Base-by-base conservation (phyloP, 495 filamentous ascomycete species). In the Hypoxylon cercidicola region DNA sequence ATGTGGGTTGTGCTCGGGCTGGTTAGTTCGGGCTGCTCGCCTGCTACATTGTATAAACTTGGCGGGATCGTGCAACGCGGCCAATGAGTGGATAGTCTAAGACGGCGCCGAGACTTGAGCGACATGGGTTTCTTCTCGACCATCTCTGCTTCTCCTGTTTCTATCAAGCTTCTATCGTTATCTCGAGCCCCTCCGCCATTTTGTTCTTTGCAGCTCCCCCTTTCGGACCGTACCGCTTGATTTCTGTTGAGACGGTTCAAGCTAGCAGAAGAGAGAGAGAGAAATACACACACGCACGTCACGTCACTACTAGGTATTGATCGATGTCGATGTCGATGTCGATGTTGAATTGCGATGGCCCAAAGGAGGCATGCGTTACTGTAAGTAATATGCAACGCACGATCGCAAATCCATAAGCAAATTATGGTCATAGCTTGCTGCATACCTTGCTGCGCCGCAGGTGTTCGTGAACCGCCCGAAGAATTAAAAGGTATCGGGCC, bases 131-230 rank as follows among this genome's bases (percentile, higher is more conserved):
- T 47, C 41, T 47, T 30, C 46, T 49, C 54, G 32, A 68, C 51
- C 55, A 13, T 58, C 19, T 68, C 50, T 48, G 13, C 35, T 54
- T 66, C 62, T 66, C 20, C 16, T 50, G 63, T 63, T 72, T 72
- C 70, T 44, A 68, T 65, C 53, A 41, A 68, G 60, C 70, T 72
- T 72, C 70, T 62, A 72, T 68, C 67, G 70, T 70, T 70, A 72
- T 72, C 67, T 70, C 62, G 60, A 64, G 13, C 54, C 65, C 63
- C n/a, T n/a, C 63, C 70, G 67, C 48, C 60, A 51, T 68, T 41
- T 58, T 56, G 41, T 72, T 72, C 70, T 66, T 64, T 72, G 67
- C 70, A 72, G 70, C 70, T 72, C 70, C 70, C 70, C 54, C 56
- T 70, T 72, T 72, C 23, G 67, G 70, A 59, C 39, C 43, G 51